Conservation (phyloP, 108 stramenopile genomes). For the Nannochloropsis salina region DNA sequence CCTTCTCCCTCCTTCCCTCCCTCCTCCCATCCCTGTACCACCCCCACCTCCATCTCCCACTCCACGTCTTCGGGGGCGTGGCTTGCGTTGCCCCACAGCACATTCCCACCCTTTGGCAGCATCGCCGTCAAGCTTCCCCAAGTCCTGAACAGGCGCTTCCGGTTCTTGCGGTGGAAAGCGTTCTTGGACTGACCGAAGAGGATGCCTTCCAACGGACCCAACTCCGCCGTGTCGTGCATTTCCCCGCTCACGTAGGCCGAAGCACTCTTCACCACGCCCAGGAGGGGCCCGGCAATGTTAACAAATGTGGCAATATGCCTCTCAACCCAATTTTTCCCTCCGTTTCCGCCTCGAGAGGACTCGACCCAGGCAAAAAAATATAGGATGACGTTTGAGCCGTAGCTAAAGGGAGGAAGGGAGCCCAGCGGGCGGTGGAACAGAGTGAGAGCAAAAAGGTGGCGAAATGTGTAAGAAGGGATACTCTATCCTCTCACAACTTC, state of each 20-base stretch:
- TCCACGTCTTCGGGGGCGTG: background rate
- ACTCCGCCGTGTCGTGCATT: background rate
- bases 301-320: constrained; percentile 67
- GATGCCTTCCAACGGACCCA: constrained; percentile 21
- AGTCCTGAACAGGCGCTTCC: background rate
- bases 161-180: background rate
- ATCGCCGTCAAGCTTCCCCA: background rate
- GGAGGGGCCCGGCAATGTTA: constrained; percentile 78
- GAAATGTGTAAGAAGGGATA: too few relatives aligned
- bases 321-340: constrained; percentile 70
- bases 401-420: background rate
- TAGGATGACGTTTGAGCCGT: background rate
- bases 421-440: background rate
- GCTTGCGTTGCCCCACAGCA: constrained; percentile 18
- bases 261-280: constrained; percentile 70
- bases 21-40: background rate
- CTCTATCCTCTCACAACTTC: too few relatives aligned
- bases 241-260: constrained; percentile 73
- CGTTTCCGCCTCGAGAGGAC: constrained; percentile 62
- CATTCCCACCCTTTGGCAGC: constrained; percentile 25
- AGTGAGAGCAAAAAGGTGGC: background rate
- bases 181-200: background rate
- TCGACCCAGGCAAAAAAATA: constrained; percentile 79
- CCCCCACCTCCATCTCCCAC: background rate
- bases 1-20: background rate